These are phyloP conservation scores for Penicillium herquei DNA, from an alignment of 495 filamentous ascomycete genomes.

Conservation along the genomic window DNA sequence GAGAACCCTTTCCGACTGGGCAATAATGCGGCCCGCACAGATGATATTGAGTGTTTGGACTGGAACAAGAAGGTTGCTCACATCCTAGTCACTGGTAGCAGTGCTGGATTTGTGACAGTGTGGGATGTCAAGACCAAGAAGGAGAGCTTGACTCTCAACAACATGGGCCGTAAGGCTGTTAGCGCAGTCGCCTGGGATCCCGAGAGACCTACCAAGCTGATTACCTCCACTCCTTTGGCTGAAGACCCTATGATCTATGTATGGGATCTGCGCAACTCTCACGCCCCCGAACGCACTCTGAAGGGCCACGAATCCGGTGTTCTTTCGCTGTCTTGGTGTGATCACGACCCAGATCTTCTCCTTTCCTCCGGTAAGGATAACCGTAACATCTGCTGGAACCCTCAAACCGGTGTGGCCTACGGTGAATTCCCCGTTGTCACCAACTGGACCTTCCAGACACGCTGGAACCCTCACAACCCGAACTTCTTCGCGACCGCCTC, in stretches of 20 bases:
- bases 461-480: conserved; percentile 92
- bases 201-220: conserved; percentile 85
- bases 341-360: conserved; percentile 84
- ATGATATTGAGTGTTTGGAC: conserved; percentile 92
- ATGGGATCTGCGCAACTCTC: conserved; percentile 96
- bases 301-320: conserved; percentile 90
- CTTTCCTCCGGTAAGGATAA: conserved; percentile 98
- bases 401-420: conserved; percentile 78
- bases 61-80: conserved; percentile 99
- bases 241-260: conserved; percentile 83
- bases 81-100: conserved; percentile 92
- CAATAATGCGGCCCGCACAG: conserved; percentile 79
- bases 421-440: conserved; percentile 96
- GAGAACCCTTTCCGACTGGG: conserved; percentile 85
- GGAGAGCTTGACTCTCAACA: conserved; percentile 92
- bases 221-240: conserved; percentile 91
- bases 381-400: conserved; percentile 92
- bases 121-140: conserved; percentile 99
- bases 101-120: conserved; percentile 92
- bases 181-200: conserved; percentile 98
- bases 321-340: conserved; percentile 93
- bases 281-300: conserved; percentile 86
- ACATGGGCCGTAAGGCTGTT: conserved; percentile 85
- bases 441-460: conserved; percentile 97
- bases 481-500: conserved; percentile 89